These are phyloP conservation scores for Phanerodontia chrysosporium DNA, from an alignment of 768 basidiomycete species.

Conservation along the genomic window DNA sequence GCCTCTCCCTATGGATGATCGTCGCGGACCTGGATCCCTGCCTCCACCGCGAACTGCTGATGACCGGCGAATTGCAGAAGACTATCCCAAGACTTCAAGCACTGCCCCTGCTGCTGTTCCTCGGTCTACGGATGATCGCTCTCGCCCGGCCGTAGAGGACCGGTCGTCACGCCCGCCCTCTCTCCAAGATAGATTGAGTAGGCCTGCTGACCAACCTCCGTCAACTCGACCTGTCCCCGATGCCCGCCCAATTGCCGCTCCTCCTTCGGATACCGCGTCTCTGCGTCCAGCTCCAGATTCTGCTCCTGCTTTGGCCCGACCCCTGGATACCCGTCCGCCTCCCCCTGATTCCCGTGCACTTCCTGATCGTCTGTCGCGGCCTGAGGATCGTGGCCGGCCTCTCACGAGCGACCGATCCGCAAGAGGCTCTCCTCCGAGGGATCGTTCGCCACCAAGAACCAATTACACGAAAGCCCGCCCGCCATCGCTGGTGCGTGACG, in stretches of 20 bases:
- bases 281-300: slow-evolving; percentile 9
- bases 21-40: neutral
- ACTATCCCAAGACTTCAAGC: neutral
- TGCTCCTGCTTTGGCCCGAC: slow-evolving; percentile 10
- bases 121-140: neutral
- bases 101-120: neutral
- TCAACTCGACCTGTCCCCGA: neutral
- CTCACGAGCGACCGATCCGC: slow-evolving; percentile 14
- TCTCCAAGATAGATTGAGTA: slow-evolving; percentile 23
- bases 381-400: slow-evolving; percentile 24
- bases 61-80: slow-evolving; percentile 5
- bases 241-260: neutral
- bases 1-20: slow-evolving; percentile 1
- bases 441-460: slow-evolving; percentile 5
- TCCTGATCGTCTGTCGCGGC: slow-evolving; percentile 15
- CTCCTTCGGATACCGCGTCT: slow-evolving; percentile 4
- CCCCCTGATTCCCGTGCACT: slow-evolving; percentile 13
- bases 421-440: neutral
- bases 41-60: neutral
- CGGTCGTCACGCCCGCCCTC: slow-evolving; percentile 18
- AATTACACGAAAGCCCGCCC: slow-evolving; percentile 17
- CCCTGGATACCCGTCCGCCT: neutral
- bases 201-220: slow-evolving; percentile 1
- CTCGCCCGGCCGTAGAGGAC: slow-evolving; percentile 20
- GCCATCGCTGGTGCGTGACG: slow-evolving; percentile 21